Conservation (phyloP, 805 yeast genomes). For the Sungouiella thailandica region DNA sequence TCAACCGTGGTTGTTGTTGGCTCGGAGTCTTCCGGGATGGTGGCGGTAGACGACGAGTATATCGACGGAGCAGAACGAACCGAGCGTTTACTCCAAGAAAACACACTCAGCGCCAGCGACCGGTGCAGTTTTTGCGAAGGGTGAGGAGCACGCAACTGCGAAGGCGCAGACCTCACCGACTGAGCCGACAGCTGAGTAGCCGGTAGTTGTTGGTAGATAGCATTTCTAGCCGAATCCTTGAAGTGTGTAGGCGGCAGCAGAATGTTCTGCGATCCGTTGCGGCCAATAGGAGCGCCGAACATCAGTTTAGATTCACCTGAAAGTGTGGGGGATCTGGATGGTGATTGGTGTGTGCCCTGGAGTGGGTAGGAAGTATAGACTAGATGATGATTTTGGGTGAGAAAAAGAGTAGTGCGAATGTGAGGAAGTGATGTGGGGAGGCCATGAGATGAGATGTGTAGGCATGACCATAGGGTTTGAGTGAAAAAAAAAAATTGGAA, state of each 20-base stretch:
- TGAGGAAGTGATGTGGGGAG: too few species aligned
- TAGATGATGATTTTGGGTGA: background rate
- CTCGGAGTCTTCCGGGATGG: constrained; percentile 42
- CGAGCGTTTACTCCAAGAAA: constrained; percentile 31
- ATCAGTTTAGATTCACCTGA: too few species aligned
- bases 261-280: constrained; percentile 9
- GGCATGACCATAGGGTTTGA: too few species aligned
- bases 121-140: constrained; percentile 21
- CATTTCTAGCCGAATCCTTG: constrained; percentile 39
- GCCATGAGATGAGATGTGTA: too few species aligned
- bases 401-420: too few species aligned
- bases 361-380: background rate
- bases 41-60: constrained; percentile 38
- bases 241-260: constrained; percentile 34
- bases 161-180: constrained; percentile 39
- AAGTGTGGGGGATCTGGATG: too few species aligned
- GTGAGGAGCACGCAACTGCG: constrained; percentile 20
- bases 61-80: constrained; percentile 41
- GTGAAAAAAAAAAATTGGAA: too few species aligned
- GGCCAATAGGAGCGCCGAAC: constrained; percentile 15
- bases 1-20: constrained; percentile 39
- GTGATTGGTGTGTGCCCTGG: background rate
- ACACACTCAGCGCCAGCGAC: constrained; percentile 35
- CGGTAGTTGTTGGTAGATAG: constrained; percentile 39
- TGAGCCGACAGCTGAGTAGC: constrained; percentile 21